Evolutionary conservation across 192 early-diverging fungal species (phyloP).

Genomic region (Funneliformis mosseae): DNA sequence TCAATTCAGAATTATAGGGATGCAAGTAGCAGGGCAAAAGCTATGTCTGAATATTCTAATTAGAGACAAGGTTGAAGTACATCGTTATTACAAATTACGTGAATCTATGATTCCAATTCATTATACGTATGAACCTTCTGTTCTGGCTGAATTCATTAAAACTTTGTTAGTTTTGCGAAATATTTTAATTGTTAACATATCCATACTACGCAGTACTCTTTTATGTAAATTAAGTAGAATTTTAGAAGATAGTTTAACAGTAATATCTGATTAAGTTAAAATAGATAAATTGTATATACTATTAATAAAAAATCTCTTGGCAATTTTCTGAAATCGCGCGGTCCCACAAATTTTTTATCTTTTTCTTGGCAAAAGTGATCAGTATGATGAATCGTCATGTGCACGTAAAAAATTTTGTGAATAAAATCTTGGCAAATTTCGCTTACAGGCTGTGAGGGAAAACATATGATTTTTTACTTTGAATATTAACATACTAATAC

Average conservation of each 20-base stretch:
- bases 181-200: constrained; percentile 17
- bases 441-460: too few relatives aligned
- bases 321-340: too few relatives aligned
- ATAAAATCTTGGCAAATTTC: too few relatives aligned
- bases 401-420: too few relatives aligned
- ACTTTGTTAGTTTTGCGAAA: constrained; percentile 5
- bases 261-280: background rate
- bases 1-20: constrained; percentile 1
- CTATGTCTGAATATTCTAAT: constrained; percentile 11
- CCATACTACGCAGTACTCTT: background rate
- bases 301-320: constrained; percentile 1
- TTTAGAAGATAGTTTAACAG: background rate
- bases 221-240: background rate
- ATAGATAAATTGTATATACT: constrained; percentile 1
- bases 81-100: background rate
- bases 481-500: too few relatives aligned
- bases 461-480: too few relatives aligned
- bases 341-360: too few relatives aligned
- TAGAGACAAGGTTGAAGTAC: constrained; percentile 1
- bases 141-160: background rate
- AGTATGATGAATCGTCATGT: too few relatives aligned
- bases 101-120: background rate
- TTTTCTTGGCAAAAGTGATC: too few relatives aligned
- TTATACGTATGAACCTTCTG: background rate
- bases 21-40: constrained; percentile 7